Evolutionary conservation across 2,329 filamentous ascomycete species (phyloP), one percentile per base, ranked within the genome.

Genomic region (Moelleriella libera): DNA sequence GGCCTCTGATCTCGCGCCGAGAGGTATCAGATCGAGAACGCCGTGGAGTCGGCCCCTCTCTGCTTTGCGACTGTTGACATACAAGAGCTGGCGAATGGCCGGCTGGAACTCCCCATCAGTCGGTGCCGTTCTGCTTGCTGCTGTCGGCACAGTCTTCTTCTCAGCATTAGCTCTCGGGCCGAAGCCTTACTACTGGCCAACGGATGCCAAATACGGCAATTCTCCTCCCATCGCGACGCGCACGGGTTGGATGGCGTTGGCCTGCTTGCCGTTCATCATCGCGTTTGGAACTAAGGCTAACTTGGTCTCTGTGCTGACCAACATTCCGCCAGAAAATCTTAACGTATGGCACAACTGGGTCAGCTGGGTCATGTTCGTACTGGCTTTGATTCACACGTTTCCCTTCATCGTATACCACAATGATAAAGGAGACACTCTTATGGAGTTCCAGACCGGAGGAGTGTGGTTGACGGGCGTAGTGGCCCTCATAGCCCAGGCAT

Each of bases 381-480:
- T 78, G 1, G 73, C 74, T 0, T 60, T 80, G 4, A 53, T 80
- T 5, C 76, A 81, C 54, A 79, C 75, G 0, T 79, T 80, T 45
- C 76, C 76, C 0, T 80, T 77, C 53, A 71, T 80, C 48, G 61
- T 80, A 1, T 74, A 67, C 51, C 65, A 76, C 51, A 63, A 70
- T 28, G 57, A 61, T 49, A 67, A 65, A 41, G 69, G 70, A 4
- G 68, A 74, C 42, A 72, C 79, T 65, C 62, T 64, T 7, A 56
- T 54, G 37, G 53, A 68, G 48, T 77, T 69, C 60, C 63, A 66
- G 31, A 66, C 63, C 0, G 64, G 61, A 30, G 56, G 74, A 0
- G 60, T 67, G 21, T 80, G 76, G 57, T 72, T 73, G 68, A 78
- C 75, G 0, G 76, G 76, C 1, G 68, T 78, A 2, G 66, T 72